phyloP scores from a whole-genome alignment of 2,329 filamentous ascomycete genomes.

The Phyllosticta capitalensis region DNA sequence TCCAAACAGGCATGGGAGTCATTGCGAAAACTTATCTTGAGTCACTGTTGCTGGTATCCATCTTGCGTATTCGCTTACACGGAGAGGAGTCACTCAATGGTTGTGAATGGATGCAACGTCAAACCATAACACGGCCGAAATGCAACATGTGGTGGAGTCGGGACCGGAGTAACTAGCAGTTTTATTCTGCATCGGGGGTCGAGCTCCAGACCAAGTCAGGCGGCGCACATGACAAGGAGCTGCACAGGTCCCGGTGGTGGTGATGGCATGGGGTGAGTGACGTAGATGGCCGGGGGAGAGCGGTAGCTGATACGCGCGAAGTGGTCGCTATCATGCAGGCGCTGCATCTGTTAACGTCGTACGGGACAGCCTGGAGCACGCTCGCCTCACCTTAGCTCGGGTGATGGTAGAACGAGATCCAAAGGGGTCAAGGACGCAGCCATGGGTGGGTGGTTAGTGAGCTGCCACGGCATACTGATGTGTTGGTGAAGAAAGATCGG shows the following conservation, averaged over 20 bases:
- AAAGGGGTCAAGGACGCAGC: background rate
- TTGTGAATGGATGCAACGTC: no score
- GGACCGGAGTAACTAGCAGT: background rate
- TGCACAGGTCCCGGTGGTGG: background rate
- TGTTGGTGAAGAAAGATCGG: background rate
- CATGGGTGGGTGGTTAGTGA: background rate
- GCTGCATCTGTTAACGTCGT: background rate
- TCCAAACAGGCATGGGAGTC: no score
- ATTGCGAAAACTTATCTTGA: no score
- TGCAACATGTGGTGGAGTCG: background rate
- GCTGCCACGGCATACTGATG: background rate
- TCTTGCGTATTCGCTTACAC: no score
- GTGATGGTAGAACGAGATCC: background rate
- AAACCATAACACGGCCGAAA: background rate
- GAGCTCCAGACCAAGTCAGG: background rate
- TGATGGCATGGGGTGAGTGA: background rate
- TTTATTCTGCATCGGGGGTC: background rate
- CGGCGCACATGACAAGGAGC: background rate
- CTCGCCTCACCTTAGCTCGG: background rate
- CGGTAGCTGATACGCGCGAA: background rate
- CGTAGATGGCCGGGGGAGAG: background rate
- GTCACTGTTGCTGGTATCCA: no score
- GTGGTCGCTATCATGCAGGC: background rate
- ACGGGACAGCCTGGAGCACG: background rate
- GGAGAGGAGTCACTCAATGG: no score